Percentiles rank a stretch among this genome's conserved stretches.
These are phyloP conservation scores for Tetrahymena elliotti DNA, from an alignment of 73 alveolate species.

Conservation along the genomic window DNA sequence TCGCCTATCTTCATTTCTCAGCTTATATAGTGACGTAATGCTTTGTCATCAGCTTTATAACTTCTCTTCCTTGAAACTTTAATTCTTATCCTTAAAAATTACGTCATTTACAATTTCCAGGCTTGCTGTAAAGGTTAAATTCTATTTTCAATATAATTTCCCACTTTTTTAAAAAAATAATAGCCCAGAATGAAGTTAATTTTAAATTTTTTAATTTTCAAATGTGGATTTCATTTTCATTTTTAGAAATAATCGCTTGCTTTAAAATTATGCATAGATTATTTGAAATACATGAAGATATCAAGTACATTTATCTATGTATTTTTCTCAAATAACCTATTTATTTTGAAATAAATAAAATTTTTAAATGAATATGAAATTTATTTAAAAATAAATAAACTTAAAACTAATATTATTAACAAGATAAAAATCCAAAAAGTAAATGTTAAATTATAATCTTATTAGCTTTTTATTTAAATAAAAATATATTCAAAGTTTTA, in stretches of 20 bases:
- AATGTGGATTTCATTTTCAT: neutral
- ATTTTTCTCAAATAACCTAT: neutral
- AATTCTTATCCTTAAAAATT: neutral
- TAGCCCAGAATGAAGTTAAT: neutral
- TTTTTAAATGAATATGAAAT: no score
- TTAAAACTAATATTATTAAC: no score
- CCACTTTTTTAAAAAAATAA: neutral
- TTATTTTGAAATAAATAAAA: no score
- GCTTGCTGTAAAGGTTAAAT: neutral
- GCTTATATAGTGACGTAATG: neutral
- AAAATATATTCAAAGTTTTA: no score
- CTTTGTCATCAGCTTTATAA: neutral
- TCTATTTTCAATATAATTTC: neutral
- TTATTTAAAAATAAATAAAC: no score
- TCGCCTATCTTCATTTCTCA: neutral
- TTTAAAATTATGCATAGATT: neutral
- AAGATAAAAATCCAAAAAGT: no score
- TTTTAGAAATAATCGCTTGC: neutral
- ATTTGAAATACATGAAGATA: no score
- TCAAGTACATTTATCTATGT: neutral
- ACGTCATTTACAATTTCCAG: neutral
- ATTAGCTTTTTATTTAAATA: no score
- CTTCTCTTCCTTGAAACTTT: neutral
- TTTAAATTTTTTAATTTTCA: neutral
- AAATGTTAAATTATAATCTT: no score